Conservation (phyloP, 2,329 filamentous ascomycete genomes). For the Emmonsia crescens region DNA sequence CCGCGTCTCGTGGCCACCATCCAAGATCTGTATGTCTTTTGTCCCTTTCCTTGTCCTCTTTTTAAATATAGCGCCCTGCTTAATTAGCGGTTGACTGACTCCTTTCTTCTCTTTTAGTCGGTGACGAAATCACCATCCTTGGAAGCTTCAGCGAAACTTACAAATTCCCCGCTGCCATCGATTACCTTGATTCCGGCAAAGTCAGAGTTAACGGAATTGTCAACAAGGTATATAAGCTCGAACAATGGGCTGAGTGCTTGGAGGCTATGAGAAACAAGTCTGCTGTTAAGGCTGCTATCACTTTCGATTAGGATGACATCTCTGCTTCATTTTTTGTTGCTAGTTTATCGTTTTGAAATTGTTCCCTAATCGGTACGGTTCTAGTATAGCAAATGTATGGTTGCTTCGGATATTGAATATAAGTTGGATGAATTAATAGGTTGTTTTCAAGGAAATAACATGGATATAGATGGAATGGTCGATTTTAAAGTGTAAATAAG, state of each 20-base stretch:
- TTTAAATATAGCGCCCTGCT: neutral
- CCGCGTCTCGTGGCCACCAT: slow-evolving; percentile 57
- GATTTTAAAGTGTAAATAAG: neutral
- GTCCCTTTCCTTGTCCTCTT: neutral
- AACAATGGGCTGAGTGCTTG: slow-evolving; percentile 60
- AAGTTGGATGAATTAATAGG: neutral
- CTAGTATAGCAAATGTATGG: neutral
- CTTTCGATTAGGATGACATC: slow-evolving; percentile 46
- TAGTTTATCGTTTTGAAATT: neutral
- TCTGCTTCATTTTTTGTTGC: neutral
- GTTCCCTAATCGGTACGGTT: neutral
- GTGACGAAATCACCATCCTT: slow-evolving; percentile 59
- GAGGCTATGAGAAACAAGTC: slow-evolving; percentile 61
- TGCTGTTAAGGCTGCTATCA: slow-evolving; percentile 64
- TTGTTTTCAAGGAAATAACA: neutral
- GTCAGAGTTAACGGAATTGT: slow-evolving; percentile 52
- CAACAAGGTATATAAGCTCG: slow-evolving; percentile 62
- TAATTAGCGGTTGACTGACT: slow-evolving; percentile 8
- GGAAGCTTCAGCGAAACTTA: slow-evolving; percentile 64
- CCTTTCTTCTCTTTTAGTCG: slow-evolving; percentile 20
- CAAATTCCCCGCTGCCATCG: slow-evolving; percentile 54
- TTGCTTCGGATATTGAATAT: neutral
- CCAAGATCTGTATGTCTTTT: slow-evolving; percentile 53
- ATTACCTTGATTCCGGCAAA: slow-evolving; percentile 39
- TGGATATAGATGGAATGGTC: neutral